A percentile compares a stretch with the other conserved stretches of the same genome.
Conservation (phyloP, 805 yeast genomes). For the Myxozyma lipomycoides region DNA sequence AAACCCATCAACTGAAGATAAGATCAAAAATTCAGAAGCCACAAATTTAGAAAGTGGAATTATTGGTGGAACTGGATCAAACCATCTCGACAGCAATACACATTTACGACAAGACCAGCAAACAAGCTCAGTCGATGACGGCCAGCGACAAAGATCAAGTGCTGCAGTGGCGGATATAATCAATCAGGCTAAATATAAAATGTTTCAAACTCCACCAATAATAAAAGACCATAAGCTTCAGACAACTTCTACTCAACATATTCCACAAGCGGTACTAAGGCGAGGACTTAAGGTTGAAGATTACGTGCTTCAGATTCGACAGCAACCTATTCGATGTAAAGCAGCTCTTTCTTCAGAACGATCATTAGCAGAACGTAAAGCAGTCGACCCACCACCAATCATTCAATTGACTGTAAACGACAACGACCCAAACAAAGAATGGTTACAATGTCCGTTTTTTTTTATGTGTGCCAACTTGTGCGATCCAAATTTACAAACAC, state of each 20-base stretch:
- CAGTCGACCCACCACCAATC: slow-evolving; percentile 30
- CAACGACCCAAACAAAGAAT: slow-evolving; percentile 12
- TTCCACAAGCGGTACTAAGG: slow-evolving; percentile 12
- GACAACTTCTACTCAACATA: background rate
- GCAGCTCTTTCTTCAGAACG: slow-evolving; percentile 22
- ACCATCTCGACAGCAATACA: no score
- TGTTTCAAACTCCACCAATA: no score
- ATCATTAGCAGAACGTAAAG: slow-evolving; percentile 24
- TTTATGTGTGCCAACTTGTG: slow-evolving; percentile 28
- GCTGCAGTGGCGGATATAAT: background rate
- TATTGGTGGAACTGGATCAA: no score
- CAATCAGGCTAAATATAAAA: no score
- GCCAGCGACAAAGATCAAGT: no score
- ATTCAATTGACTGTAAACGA: slow-evolving; percentile 24
- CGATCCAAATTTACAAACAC: slow-evolving; percentile 12
- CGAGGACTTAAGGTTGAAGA: slow-evolving; percentile 19
- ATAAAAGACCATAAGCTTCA: background rate
- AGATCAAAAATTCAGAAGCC: no score
- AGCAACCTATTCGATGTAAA: slow-evolving; percentile 26
- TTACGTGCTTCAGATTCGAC: slow-evolving; percentile 20
- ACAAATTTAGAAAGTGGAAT: no score
- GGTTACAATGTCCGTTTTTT: slow-evolving; percentile 27
- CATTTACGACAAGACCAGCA: no score
- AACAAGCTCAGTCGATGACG: no score
- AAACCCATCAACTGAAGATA: no score